Conservation (phyloP, 2,329 filamentous ascomycete genomes). For the Microcyclospora tardicrescens region DNA sequence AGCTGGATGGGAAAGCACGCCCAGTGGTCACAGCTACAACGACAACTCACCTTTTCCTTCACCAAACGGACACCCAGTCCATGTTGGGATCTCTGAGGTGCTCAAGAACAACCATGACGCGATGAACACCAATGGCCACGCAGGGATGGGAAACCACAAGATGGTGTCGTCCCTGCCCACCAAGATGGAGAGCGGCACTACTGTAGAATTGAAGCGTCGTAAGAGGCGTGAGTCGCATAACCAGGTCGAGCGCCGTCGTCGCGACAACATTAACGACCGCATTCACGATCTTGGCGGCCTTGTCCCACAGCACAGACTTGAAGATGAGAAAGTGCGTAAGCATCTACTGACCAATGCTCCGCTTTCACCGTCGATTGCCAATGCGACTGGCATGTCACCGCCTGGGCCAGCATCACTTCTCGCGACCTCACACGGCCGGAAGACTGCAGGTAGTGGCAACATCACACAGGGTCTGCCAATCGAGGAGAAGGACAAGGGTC, state of each 20-base stretch:
- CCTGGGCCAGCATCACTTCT: conserved; percentile 78
- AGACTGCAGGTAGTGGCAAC: conserved; percentile 55
- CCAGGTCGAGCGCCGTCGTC: conserved; percentile 80
- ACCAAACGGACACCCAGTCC: conserved; percentile 50
- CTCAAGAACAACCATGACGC: conserved; percentile 54
- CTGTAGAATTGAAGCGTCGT: conserved; percentile 87
- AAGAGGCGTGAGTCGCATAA: conserved; percentile 90
- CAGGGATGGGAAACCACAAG: conserved; percentile 40
- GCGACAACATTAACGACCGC: conserved; percentile 97
- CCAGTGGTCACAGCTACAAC: conserved; percentile 64
- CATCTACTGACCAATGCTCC: conserved; percentile 86
- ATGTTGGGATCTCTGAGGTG: conserved; percentile 74
- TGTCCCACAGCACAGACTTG: conserved; percentile 79
- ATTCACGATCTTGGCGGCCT: conserved; percentile 93
- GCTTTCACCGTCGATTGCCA: conserved; percentile 62
- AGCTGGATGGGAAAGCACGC: conserved; percentile 75
- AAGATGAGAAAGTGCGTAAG: conserved; percentile 95
- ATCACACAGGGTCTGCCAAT: conserved; percentile 87
- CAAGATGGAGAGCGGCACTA: conserved; percentile 56
- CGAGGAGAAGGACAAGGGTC: conserved; percentile 96
- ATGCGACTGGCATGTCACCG: conserved; percentile 52
- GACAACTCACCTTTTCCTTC: conserved; percentile 79
- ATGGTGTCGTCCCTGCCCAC: conserved; percentile 58
- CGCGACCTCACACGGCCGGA: conserved; percentile 69
- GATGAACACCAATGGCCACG: no score